Base-by-base conservation (phyloP, 2,329 filamentous ascomycete genomes). In the Didymosphaeria variabile region DNA sequence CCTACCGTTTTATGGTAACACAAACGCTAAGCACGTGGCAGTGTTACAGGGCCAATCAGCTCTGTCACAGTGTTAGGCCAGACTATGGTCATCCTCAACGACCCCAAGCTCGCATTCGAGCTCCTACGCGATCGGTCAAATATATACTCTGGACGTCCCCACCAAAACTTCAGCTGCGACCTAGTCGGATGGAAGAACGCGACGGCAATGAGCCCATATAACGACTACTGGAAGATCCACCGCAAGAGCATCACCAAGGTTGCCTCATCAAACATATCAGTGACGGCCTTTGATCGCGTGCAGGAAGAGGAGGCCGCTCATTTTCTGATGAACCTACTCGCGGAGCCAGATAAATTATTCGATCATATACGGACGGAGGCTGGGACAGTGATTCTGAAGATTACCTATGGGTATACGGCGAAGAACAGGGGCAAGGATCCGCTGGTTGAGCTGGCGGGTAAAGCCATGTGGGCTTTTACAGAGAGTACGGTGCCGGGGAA, bases 321-420 rank as follows among this genome's bases (percentile, higher is more conserved):
- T 51, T 72, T 73, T 6, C 6, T 29, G 26, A 29, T 70, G 21
- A 71, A 72, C 44, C 5, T 72, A 0, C 46, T 72, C 2, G 59
- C 61, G 2, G 50, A 62, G 4, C 71, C 70, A 9, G 58, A 69
- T 1, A 50, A 66, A 17, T 23, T 72, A 17, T 66, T 70, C 26
- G 63, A 67, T 15, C 71, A 73, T 40, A 69, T 73, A 23, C 54
- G 59, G 17, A 68, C 66, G 26, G 72, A 75, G 57, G 71, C 73
- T 47, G 70, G 69, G 1, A 62, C 59, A 21, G 69, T 75, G 0
- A 73, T 75, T 17, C 38, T 74, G 1, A 72, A 70, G 45, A 70
- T 72, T 4, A 70, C 63, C 0, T 76, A 75, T 65, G 82, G 82
- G 6, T 85, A 85, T 61, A 82, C 38, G 0, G 72, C 79, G 23